Base-by-base conservation (phyloP, 495 filamentous ascomycete species). In the Penicillium dipodomyicola region DNA sequence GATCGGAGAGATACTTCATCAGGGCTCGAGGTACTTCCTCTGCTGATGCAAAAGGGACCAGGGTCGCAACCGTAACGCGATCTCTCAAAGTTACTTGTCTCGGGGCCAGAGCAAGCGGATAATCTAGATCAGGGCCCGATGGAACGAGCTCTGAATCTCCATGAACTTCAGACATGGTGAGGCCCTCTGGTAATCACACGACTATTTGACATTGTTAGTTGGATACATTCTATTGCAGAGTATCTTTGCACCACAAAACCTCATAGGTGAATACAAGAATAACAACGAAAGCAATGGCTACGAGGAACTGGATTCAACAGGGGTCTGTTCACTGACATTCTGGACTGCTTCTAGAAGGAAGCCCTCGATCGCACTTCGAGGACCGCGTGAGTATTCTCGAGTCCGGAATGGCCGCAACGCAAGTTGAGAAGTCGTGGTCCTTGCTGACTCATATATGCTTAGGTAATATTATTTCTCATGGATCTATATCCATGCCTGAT, bases 11-110 rank as follows among this genome's bases (percentile, higher is more conserved):
- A 67, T 95, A 95, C 49, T 77, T 79, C 25, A 97, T 77, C 23
- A 97, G 78, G 3, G 86, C 84, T 23, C 80, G 71, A 15, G 94
- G 92, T 5, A 96, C 84, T 56, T 92, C 81, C 48, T 82, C 76
- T 25, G 82, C 79, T 19, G 88, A 87, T 33, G 85, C 84, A 69
- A 97, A 92, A 9, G 94, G 94, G 42, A 97, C 81, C 52, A 98
- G 79, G 8, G 94, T 96, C 17, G 94, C 94, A 52, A 91, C 84
- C 4, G 92, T 96, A 50, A 93, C 86, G 41, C 92, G 85, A 67
- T 97, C 93, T 48, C 92, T 83, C 42, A 97, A 84, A 2, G 88
- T 96, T 32, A 98, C 91, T 70, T 90, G 88, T 56, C 91, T 88
- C 23, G 91, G 86, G 37, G 77, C 73, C 61, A 98, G 86, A 55